These are phyloP conservation scores for barley (Hordeum vulgare) DNA, from an alignment of 176 grass and related monocot genomes.

Conservation along the genomic window MorexV3_pseudomolecules_assembly NC_058522.1:498298965-498299464, in stretches of 20 bases:
- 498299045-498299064: slow-evolving; percentile 49
- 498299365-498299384: background rate
- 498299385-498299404: slow-evolving; percentile 47
- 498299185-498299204: slow-evolving; percentile 21
- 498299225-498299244: slow-evolving; percentile 38
- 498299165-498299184: slow-evolving; percentile 45
- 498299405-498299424: slow-evolving; percentile 35
- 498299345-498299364: background rate
- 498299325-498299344: background rate
- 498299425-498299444: slow-evolving; percentile 50
- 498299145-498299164: slow-evolving; percentile 37
- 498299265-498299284: background rate
- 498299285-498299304: too few species aligned
- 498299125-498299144: slow-evolving; percentile 25
- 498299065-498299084: slow-evolving; percentile 29
- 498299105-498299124: slow-evolving; percentile 24
- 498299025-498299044: background rate
- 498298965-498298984: slow-evolving; percentile 11
- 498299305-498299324: too few species aligned
- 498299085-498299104: slow-evolving; percentile 42
- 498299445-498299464: slow-evolving; percentile 23
- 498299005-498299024: background rate
- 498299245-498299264: slow-evolving; percentile 17
- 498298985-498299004: slow-evolving; percentile 4
- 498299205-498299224: slow-evolving; percentile 43